A percentile compares a stretch with the other conserved stretches of the same genome.
phyloP scores from a whole-genome alignment of 306 rosid species.

The Mimosa pudica region DNA sequence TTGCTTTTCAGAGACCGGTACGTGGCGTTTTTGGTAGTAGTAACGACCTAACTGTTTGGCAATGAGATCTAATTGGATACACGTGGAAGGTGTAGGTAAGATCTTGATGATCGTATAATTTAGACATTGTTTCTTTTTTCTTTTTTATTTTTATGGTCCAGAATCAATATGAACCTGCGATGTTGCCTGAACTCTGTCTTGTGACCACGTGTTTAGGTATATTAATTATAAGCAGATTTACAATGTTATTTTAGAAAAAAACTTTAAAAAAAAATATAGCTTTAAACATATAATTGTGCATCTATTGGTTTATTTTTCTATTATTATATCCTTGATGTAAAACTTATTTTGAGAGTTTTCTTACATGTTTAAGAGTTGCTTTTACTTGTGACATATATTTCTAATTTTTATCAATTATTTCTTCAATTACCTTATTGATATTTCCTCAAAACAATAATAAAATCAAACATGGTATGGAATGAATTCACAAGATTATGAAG shows the following conservation, averaged over 20 bases:
- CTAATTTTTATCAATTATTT: no score
- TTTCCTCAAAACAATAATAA: no score
- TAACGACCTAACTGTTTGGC: background rate
- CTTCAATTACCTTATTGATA: no score
- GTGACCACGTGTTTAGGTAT: background rate
- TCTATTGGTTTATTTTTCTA: no score
- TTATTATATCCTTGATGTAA: no score
- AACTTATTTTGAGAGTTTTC: no score
- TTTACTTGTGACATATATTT: no score
- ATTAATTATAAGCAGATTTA: background rate
- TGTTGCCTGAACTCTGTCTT: background rate
- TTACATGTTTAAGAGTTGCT: no score
- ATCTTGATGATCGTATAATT: background rate
- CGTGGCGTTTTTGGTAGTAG: conserved; percentile 22
- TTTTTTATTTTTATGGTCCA: background rate
- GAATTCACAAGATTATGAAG: no score
- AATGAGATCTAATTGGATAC: background rate
- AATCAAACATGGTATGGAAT: no score
- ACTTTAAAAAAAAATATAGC: no score
- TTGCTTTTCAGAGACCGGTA: conserved; percentile 35
- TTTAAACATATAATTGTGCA: no score
- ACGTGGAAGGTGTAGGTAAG: background rate
- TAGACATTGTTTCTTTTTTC: background rate
- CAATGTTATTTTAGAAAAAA: background rate
- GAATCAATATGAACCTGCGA: background rate